Base-by-base conservation (phyloP, 495 filamentous ascomycete species). In the Pyrenula aspistea region DNA sequence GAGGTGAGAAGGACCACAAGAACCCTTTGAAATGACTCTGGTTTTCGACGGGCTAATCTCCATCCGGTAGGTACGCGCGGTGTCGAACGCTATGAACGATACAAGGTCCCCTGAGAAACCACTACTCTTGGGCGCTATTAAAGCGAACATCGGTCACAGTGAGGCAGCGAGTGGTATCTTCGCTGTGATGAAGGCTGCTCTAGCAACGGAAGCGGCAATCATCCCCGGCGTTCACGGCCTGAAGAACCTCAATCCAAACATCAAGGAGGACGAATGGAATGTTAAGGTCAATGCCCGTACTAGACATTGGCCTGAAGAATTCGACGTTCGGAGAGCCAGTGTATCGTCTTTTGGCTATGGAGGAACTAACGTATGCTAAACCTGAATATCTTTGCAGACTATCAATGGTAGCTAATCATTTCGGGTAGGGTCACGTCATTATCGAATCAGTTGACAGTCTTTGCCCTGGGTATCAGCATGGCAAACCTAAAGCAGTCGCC, bases 331-430 rank as follows among this genome's bases (percentile, higher is more conserved):
- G n/a, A 70, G 82, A 24, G 78, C 71, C 0, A 80, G 77, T 56
- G 73, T 86, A 12, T 84, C 84, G 61, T 79, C 77, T 1, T 85
- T 84, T 50, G 80, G 80, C 0, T 83, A 78, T 57, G 82, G 82
- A 24, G 81, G 81, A 48, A 70, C 77, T 21, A 83, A 85, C 59
- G 73, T 73, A 4, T 77, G 81, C 54, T 48, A 48, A 11, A 48
- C 42, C 19, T 11, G 42, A 48, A 19, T 11, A 19, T n/a, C n/a
- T n/a, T n/a, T n/a, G n/a, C n/a, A n/a, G n/a, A n/a, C n/a, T n/a
- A n/a, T n/a, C n/a, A n/a, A n/a, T n/a, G n/a, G n/a, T n/a, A 48
- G 50, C 50, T 52, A 10, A 52, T 24, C 8, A 10, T 52, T 19
- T 52, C 20, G 8, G 10, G 20, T 20, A 52, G 50, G 22, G 22